A percentile compares a stretch with the other conserved stretches of the same genome.
Evolutionary conservation across 1,284 basidiomycete genomes (phyloP).

Genomic region (Tilletia indica): DNA sequence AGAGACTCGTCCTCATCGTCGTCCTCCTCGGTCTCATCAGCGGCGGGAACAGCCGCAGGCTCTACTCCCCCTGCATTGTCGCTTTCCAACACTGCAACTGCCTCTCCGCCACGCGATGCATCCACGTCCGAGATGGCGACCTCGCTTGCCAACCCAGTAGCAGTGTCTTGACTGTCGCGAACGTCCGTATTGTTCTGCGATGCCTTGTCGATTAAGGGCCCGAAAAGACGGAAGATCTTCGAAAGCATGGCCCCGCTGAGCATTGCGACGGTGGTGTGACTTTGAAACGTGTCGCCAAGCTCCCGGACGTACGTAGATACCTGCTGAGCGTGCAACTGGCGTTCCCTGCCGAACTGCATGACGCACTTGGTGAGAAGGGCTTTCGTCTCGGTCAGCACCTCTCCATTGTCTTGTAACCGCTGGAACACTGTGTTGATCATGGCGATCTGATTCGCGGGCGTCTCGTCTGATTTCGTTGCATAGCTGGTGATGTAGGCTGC

Average conservation of each 20-base stretch:
- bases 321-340: background rate
- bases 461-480: too few relatives aligned
- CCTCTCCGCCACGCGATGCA: too few relatives aligned
- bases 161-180: too few relatives aligned
- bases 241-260: background rate
- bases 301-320: background rate
- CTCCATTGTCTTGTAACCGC: background rate
- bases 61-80: too few relatives aligned
- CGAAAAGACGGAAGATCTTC: background rate
- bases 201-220: too few relatives aligned
- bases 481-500: background rate
- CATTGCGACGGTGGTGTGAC: background rate
- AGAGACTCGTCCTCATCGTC: background rate
- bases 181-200: too few relatives aligned
- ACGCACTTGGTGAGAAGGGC: background rate
- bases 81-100: too few relatives aligned
- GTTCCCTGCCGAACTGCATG: background rate
- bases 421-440: background rate
- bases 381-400: background rate
- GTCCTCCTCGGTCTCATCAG: background rate
- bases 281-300: background rate
- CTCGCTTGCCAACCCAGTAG: too few relatives aligned
- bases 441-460: background rate
- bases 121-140: too few relatives aligned
- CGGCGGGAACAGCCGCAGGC: background rate